Base-by-base conservation (phyloP, 1,284 basidiomycete species). In the Filobasidium uniguttulatum region DNA sequence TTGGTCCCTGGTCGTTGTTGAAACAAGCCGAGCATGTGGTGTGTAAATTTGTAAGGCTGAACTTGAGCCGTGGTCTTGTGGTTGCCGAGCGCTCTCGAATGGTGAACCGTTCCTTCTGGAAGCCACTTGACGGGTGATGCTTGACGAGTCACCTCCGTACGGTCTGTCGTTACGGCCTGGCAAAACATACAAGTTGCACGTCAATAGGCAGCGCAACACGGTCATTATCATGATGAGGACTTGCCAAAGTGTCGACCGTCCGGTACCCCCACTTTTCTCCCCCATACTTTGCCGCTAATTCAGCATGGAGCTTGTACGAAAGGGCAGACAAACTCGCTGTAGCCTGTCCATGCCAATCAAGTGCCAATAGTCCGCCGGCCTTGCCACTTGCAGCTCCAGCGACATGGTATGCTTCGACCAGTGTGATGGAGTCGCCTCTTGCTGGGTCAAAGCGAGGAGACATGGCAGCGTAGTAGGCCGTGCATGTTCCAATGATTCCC, bases 301-400 rank as follows among this genome's bases (percentile, higher is more conserved):
- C 75, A 55, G 80, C 75, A 64, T 94, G 89, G 57, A 94, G 80
- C 6, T 72, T 62, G 63, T 83, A 94, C 5, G 85, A 88, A 40
- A 91, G 73, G 36, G 76, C 71, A 5, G 83, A 82, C 17, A 93
- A 72, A 33, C 62, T 63, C 1, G 74, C 62, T 28, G 75, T 71
- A 10, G 72, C 67, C 22, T 63, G 62, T 2, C 70, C 68, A 61
- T 80, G 78, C 81, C 80, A 82, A 61, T 88, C 82, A 49, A 78
- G 75, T 0, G 90, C 88, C 20, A 96, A 75, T n/a, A 96, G 80
- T 0, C 90, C 90, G 2, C 88, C 90, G 0, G 86, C 84, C 64
- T 93, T 93, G 5, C 90, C 90, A 0, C 81, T 85, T 1, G 89
- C 86, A 0, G 68, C 78, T 5, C 73, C 69, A 0, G 77, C 77